Conservation (phyloP, 345 rosid genomes). For the Carallia pectinifolia region DNA sequence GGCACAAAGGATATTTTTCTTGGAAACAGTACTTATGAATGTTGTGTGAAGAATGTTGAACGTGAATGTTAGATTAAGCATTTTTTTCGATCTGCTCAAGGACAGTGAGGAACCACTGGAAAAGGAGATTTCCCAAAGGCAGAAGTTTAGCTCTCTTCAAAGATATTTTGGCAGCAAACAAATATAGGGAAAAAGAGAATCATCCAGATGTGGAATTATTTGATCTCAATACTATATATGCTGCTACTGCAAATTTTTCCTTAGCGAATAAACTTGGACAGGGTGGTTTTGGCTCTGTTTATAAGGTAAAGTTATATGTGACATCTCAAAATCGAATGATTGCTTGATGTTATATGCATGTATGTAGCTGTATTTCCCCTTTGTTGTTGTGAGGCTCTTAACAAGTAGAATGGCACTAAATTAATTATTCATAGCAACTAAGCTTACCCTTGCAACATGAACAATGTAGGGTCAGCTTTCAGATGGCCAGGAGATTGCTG, state of each 20-base stretch:
- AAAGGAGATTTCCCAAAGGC: background rate
- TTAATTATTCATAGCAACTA: background rate
- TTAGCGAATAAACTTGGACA: constrained; percentile 28
- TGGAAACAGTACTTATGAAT: background rate
- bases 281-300: constrained; percentile 51
- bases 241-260: constrained; percentile 35
- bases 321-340: background rate
- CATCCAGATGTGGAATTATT: too few species aligned
- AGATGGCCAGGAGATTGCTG: constrained; percentile 19
- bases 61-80: background rate
- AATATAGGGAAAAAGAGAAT: too few species aligned
- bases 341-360: background rate
- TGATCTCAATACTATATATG: background rate
- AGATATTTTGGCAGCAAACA: too few species aligned
- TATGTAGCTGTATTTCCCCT: too few species aligned
- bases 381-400: background rate
- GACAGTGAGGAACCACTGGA: constrained; percentile 8
- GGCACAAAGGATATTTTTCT: background rate
- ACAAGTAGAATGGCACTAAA: background rate
- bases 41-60: background rate
- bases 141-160: too few species aligned
- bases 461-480: background rate
- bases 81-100: background rate
- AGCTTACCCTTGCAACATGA: background rate
- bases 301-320: constrained; percentile 24